These are phyloP conservation scores for Leccinum arenicola DNA, from an alignment of 768 basidiomycete genomes.

Conservation along the genomic window DNA sequence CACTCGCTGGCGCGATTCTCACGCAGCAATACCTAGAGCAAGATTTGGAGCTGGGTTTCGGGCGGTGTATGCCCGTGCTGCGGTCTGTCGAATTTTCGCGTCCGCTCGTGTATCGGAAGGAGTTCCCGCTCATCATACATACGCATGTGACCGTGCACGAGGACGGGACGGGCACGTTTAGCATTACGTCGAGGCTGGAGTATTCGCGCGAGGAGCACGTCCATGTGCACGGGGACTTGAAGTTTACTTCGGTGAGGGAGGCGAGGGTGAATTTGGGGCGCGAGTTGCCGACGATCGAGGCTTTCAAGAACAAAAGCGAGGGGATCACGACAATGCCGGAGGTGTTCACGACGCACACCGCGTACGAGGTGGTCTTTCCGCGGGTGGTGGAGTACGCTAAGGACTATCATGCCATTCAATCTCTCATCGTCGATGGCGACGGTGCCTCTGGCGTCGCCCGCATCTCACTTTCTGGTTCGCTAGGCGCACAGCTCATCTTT, in stretches of 20 bases:
- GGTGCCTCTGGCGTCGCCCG: conserved; percentile 52
- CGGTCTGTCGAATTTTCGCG: conserved; percentile 46
- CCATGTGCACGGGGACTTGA: conserved; percentile 48
- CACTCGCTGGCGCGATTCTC: conserved; percentile 43
- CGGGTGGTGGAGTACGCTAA: conserved; percentile 63
- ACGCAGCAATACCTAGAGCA: conserved; percentile 31
- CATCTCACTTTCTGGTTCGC: conserved; percentile 41
- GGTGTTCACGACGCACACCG: conserved; percentile 51
- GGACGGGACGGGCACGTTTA: conserved; percentile 41
- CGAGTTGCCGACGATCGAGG: conserved; percentile 32
- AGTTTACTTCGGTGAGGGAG: conserved; percentile 32
- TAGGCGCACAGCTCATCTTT: conserved; percentile 54
- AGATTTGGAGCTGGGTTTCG: conserved; percentile 32
- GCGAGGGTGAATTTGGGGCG: conserved; percentile 38
- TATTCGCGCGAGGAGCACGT: conserved; percentile 33
- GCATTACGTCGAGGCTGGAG: conserved; percentile 40
- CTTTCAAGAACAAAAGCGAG: conserved; percentile 26
- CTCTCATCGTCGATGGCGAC: conserved; percentile 46
- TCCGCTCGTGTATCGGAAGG: conserved; percentile 48
- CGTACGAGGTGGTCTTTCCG: conserved; percentile 67
- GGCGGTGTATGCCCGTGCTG: conserved; percentile 37
- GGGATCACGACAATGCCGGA: conserved; percentile 28
- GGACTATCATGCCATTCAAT: conserved; percentile 56
- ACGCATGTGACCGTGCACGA: conserved; percentile 38
- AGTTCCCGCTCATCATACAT: conserved; percentile 33